Conservation (phyloP, 495 filamentous ascomycete genomes). For the Xylaria acuta region DNA sequence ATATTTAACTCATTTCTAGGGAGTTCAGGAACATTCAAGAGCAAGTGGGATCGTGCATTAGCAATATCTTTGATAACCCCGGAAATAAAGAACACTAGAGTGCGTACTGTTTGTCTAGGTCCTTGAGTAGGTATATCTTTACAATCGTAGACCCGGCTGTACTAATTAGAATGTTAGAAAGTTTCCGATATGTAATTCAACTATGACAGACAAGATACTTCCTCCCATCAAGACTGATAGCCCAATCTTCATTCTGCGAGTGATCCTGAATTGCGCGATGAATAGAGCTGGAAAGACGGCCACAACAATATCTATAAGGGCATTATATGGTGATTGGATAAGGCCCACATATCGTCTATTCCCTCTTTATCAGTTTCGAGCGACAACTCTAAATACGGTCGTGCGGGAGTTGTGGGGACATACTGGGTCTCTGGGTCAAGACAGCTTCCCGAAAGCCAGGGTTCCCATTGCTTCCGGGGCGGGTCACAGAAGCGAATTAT, state of each 20-base stretch:
- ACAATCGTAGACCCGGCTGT: slow-evolving; percentile 25
- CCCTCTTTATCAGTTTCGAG: neutral
- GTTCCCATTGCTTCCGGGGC: slow-evolving; percentile 26
- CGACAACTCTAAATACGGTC: neutral
- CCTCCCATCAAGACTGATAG: slow-evolving; percentile 48
- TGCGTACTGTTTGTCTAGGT: slow-evolving; percentile 16
- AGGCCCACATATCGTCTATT: slow-evolving; percentile 18
- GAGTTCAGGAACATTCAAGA: neutral
- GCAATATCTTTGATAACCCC: neutral
- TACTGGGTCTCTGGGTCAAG: slow-evolving; percentile 20
- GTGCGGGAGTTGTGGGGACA: neutral
- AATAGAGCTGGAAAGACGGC: slow-evolving; percentile 44
- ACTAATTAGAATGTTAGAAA: slow-evolving; percentile 15
- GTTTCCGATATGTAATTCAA: neutral
- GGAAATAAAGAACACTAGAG: neutral
- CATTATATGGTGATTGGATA: slow-evolving; percentile 36
- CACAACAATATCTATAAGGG: slow-evolving; percentile 42
- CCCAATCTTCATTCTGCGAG: slow-evolving; percentile 43
- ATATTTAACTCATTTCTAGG: neutral
- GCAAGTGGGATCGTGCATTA: neutral
- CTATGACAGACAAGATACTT: slow-evolving; percentile 42
- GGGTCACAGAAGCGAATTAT: slow-evolving; percentile 28
- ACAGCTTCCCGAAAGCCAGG: slow-evolving; percentile 7
- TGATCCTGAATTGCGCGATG: slow-evolving; percentile 43
- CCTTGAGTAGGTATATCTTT: slow-evolving; percentile 26